These are phyloP conservation scores for Penicillium concentricum DNA, from an alignment of 2,329 filamentous ascomycete species.

Conservation along the genomic window DNA sequence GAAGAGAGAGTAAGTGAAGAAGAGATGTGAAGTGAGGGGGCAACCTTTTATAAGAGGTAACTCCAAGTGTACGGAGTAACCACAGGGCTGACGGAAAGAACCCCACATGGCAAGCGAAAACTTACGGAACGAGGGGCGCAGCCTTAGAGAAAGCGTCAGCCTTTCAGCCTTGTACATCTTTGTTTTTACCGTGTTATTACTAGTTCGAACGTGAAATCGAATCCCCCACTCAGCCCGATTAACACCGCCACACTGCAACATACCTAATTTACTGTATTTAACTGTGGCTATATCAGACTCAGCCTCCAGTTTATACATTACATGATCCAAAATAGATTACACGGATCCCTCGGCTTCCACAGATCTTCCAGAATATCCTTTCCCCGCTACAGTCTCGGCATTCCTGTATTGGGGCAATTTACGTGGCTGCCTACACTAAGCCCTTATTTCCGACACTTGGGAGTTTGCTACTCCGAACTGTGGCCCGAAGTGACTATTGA, in stretches of 20 bases:
- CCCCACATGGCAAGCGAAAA: conserved; percentile 12
- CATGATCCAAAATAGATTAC: conserved; percentile 9
- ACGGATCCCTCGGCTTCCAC: conserved; percentile 16
- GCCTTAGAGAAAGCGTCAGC: conserved; percentile 3
- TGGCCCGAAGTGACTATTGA: no score
- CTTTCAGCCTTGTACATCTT: neutral
- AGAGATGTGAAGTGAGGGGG: conserved; percentile 7
- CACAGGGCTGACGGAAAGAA: conserved; percentile 11
- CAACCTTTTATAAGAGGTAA: conserved; percentile 8
- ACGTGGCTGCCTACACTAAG: conserved; percentile 10
- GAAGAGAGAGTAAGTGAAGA: conserved; percentile 3
- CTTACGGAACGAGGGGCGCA: conserved; percentile 10
- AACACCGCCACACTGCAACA: conserved; percentile 6
- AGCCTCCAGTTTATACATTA: neutral
- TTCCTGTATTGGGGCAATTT: neutral
- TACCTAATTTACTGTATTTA: neutral
- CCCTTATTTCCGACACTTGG: neutral
- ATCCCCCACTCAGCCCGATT: neutral
- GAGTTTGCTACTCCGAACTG: neutral
- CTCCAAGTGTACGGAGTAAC: neutral
- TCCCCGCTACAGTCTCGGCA: conserved; percentile 1
- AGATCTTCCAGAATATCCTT: conserved; percentile 13
- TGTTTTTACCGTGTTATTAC: neutral
- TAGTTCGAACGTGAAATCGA: neutral
- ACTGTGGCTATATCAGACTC: conserved; percentile 6